These are phyloP conservation scores for Sphaerostilbella broomeana DNA, from an alignment of 2,329 filamentous ascomycete genomes.

Conservation along the genomic window DNA sequence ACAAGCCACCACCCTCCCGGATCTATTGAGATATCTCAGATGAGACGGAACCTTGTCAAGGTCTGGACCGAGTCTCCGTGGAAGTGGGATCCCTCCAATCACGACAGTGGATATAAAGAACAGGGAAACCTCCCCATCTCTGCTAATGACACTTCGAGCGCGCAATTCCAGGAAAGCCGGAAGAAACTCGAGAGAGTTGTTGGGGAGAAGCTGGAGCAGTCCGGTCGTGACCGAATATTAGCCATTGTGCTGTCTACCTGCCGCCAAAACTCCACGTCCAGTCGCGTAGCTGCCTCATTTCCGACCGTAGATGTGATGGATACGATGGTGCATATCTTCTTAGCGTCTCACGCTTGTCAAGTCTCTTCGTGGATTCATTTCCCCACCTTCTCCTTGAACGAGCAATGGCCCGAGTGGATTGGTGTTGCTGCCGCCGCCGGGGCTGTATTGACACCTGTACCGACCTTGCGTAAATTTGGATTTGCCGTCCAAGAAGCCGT, in stretches of 20 bases:
- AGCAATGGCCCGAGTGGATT: conserved; percentile 52
- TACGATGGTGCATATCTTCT: conserved; percentile 53
- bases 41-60: conserved; percentile 41
- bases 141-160: conserved; percentile 30
- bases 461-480: conserved; percentile 55
- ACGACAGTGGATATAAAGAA: conserved; percentile 39
- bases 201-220: conserved; percentile 37
- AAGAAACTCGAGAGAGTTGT: conserved; percentile 34
- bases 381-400: conserved; percentile 50
- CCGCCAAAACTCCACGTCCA: conserved; percentile 42
- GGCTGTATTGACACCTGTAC: conserved; percentile 50
- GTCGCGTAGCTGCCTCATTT: conserved; percentile 52
- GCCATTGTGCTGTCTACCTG: conserved; percentile 57
- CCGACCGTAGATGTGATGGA: conserved; percentile 55
- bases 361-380: conserved; percentile 57
- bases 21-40: conserved; percentile 36
- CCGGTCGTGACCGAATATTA: conserved; percentile 55
- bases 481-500: conserved; percentile 48
- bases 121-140: conserved; percentile 40
- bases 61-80: conserved; percentile 46
- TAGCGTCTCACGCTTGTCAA: conserved; percentile 50
- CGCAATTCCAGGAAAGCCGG: conserved; percentile 33
- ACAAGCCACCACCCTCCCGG: conserved; percentile 26
- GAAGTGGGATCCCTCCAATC: conserved; percentile 42
- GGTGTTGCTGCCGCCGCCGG: conserved; percentile 55